Base-by-base conservation (phyloP, 306 rosid genomes). In the Vicia villosa region DNA sequence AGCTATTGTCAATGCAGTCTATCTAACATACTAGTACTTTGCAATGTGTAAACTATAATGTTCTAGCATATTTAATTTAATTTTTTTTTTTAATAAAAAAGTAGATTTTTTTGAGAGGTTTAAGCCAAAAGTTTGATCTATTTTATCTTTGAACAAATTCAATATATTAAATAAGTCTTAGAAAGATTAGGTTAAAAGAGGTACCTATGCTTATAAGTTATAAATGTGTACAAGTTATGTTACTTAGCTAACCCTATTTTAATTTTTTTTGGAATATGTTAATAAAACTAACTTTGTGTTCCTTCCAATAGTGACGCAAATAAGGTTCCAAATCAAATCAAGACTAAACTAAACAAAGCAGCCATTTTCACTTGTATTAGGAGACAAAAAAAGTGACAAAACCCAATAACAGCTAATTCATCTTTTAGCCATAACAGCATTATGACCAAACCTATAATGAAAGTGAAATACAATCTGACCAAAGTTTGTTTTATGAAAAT, bases 391-490 rank as follows among this genome's bases (percentile, higher is more conserved):
- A 59, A 68, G 68, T 28, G 66, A 62, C 34, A 45, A 69, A 68
- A 69, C 82, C 32, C 61, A 77, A 60, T 66, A 76, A 49, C 75
- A 70, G 52, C 75, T 61, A 71, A 73, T 52, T 72, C 13, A 54
- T 51, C 45, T 74, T 50, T 62, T 64, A 55, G 81, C 52, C 42
- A 26, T 16, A 73, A 68, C 16, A 75, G 75, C 72, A 70, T 43
- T 43, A 73, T 80, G 80, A 41, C 51, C 52, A 69, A 75, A 82
- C 80, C 66, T 80, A 79, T 32, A 69, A 75, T 74, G 89, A 87
- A 34, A 84, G 67, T 34, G 91, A 84, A 80, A 84, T 71, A n/a
- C 40, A 68, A 86, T 63, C 85, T 71, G 52, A 70, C 75, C 77
- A 34, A 65, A 10, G 57, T 70, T 70, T 15, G 77, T 66, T 65